Evolutionary conservation across 2,329 filamentous ascomycete genomes (phyloP).

Genomic region (Epichloe hybrida): DNA sequence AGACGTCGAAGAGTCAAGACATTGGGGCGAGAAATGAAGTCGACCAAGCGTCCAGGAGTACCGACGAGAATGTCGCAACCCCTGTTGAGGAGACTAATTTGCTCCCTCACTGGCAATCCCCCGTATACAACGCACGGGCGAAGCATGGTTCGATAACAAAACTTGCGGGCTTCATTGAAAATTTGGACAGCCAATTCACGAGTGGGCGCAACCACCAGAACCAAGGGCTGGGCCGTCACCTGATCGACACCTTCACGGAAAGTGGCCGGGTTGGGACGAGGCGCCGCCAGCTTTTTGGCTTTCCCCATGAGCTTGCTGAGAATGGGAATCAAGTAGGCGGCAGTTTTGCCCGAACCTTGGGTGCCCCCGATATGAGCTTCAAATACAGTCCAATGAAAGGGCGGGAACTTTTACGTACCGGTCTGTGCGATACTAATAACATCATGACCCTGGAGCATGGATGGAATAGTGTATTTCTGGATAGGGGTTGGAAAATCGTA

Average conservation of each 20-base stretch:
- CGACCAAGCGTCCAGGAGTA: slow-evolving; percentile 72
- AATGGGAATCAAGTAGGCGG: slow-evolving; percentile 80
- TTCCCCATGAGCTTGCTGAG: slow-evolving; percentile 91
- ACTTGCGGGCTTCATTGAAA: slow-evolving; percentile 82
- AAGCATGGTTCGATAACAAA: slow-evolving; percentile 91
- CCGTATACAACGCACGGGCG: slow-evolving; percentile 85
- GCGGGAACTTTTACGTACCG: slow-evolving; percentile 40
- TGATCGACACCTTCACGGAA: slow-evolving; percentile 34
- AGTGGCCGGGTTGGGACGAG: slow-evolving; percentile 51
- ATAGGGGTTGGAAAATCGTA: slow-evolving; percentile 73
- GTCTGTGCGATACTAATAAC: slow-evolving; percentile 87
- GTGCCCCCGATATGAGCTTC: not conserved
- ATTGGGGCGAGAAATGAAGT: slow-evolving; percentile 64
- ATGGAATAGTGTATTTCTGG: slow-evolving; percentile 72
- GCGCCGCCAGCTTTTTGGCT: slow-evolving; percentile 71
- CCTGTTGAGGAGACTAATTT: slow-evolving; percentile 59
- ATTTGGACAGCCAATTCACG: slow-evolving; percentile 89
- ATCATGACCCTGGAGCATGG: slow-evolving; percentile 64
- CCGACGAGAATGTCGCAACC: slow-evolving; percentile 85
- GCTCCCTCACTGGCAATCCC: slow-evolving; percentile 62
- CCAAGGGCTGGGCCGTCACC: slow-evolving; percentile 71
- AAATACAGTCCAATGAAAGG: not conserved
- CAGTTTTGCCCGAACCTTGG: slow-evolving; percentile 88
- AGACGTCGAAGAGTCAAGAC: slow-evolving; percentile 62
- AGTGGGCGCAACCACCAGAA: slow-evolving; percentile 73